These are phyloP conservation scores for Nitzschia palea DNA, from an alignment of 108 stramenopile species.

Conservation along the genomic window DNA sequence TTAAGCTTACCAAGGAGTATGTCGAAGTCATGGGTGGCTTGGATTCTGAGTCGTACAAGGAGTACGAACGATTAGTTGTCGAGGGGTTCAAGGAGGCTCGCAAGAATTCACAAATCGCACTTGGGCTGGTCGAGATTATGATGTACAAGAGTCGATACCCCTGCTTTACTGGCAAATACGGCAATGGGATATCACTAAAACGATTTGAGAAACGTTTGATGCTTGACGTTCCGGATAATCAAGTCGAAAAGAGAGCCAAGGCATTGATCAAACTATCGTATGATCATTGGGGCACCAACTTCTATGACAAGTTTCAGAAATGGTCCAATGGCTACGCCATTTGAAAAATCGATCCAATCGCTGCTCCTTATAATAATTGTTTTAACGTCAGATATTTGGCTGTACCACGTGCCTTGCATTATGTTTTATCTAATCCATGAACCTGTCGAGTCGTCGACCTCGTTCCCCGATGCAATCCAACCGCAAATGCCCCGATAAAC, in stretches of 20 bases:
- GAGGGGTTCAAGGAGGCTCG: slow-evolving; percentile 81
- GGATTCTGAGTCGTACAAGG: slow-evolving; percentile 65
- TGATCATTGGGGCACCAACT: slow-evolving; percentile 64
- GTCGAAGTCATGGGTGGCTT: slow-evolving; percentile 94
- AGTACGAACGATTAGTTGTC: slow-evolving; percentile 82
- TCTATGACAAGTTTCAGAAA: slow-evolving; percentile 64
- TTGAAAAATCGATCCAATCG: slow-evolving; percentile 16
- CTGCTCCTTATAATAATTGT: no score
- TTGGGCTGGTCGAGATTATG: slow-evolving; percentile 97
- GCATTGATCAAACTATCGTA: slow-evolving; percentile 60
- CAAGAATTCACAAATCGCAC: slow-evolving; percentile 76
- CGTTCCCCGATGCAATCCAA: no score
- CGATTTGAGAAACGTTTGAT: slow-evolving; percentile 80
- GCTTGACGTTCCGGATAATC: slow-evolving; percentile 70
- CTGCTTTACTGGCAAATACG: slow-evolving; percentile 88
- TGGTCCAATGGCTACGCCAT: slow-evolving; percentile 62
- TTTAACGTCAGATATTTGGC: no score
- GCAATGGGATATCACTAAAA: slow-evolving; percentile 72
- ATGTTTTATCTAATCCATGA: no score
- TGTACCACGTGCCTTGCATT: no score
- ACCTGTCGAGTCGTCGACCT: no score
- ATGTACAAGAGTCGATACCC: slow-evolving; percentile 95
- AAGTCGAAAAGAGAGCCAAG: slow-evolving; percentile 65
- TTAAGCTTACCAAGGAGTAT: slow-evolving; percentile 96
- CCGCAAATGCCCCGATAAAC: no score